phyloP scores from a whole-genome alignment of 495 filamentous ascomycete species.

The Xylaria grammica region DNA sequence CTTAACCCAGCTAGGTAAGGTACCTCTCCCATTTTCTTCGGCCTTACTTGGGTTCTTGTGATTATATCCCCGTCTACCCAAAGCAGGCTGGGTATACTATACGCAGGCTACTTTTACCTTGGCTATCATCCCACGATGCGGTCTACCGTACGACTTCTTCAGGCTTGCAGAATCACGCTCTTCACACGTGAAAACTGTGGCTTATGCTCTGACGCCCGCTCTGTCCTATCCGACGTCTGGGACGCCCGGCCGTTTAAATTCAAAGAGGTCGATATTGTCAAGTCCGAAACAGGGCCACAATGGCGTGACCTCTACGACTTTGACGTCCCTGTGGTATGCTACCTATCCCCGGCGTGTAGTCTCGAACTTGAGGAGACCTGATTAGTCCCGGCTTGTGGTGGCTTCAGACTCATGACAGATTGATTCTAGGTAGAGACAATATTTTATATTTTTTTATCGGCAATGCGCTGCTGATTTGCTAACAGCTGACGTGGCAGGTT shows the following conservation, averaged over 20 bases:
- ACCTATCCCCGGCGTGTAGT: no score
- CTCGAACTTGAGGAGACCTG: background rate
- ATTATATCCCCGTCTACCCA: no score
- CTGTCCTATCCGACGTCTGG: slow-evolving; percentile 71
- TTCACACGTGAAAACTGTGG: slow-evolving; percentile 83
- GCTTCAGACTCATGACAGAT: background rate
- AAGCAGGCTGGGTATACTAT: no score
- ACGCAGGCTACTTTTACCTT: no score
- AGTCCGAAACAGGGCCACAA: slow-evolving; percentile 55
- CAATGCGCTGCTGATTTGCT: background rate
- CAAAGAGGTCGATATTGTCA: slow-evolving; percentile 80
- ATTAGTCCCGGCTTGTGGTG: background rate
- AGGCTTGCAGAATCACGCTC: slow-evolving; percentile 73
- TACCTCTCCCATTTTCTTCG: no score
- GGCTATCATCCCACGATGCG: slow-evolving; percentile 43
- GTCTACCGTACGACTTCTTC: slow-evolving; percentile 48
- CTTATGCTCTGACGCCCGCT: slow-evolving; percentile 77
- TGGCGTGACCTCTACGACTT: slow-evolving; percentile 90
- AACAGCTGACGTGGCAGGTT: slow-evolving; percentile 51
- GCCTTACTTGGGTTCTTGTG: no score
- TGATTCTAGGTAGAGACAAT: background rate
- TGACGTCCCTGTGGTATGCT: slow-evolving; percentile 80
- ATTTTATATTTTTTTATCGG: background rate
- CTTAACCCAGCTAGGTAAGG: no score
- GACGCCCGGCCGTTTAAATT: slow-evolving; percentile 74